A percentile compares a stretch with the other conserved stretches of the same genome.
Evolutionary conservation across 2,329 filamentous ascomycete genomes (phyloP).

Genomic region (Tolypocladium album): DNA sequence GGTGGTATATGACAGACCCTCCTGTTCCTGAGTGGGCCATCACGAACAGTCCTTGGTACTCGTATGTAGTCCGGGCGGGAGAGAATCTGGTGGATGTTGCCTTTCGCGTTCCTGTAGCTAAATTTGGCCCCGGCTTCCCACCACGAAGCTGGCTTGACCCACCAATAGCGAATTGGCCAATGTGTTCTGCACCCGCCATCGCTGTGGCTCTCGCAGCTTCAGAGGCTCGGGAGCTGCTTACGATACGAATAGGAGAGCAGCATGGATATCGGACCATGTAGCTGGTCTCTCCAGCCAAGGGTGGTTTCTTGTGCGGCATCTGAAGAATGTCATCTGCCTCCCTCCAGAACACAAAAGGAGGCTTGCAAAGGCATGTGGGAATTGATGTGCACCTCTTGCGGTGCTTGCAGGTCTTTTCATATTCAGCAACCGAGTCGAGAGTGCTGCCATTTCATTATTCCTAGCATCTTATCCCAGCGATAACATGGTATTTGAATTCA

Average conservation of each 20-base stretch:
- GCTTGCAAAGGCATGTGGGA: neutral
- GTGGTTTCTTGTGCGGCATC: neutral
- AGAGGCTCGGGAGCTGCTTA: neutral
- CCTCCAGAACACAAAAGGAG: neutral
- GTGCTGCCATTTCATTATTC: neutral
- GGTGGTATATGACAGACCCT: neutral
- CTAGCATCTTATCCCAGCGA: no score
- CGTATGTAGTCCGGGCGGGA: neutral
- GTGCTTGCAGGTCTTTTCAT: neutral
- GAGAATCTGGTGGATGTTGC: neutral
- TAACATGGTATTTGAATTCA: no score
- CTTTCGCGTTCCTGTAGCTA: neutral
- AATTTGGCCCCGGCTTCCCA: neutral
- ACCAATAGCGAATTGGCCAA: neutral
- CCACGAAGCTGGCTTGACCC: neutral
- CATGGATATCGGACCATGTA: neutral
- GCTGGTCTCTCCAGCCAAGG: no score
- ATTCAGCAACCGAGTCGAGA: neutral
- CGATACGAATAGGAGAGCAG: neutral
- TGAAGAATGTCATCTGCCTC: neutral
- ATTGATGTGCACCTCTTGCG: neutral
- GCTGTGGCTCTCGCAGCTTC: neutral
- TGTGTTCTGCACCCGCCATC: neutral
- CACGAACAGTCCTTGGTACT: neutral
- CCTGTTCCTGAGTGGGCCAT: neutral